Base-by-base conservation (phyloP, 2,329 filamentous ascomycete species). In the Paraphoma sp. region DNA sequence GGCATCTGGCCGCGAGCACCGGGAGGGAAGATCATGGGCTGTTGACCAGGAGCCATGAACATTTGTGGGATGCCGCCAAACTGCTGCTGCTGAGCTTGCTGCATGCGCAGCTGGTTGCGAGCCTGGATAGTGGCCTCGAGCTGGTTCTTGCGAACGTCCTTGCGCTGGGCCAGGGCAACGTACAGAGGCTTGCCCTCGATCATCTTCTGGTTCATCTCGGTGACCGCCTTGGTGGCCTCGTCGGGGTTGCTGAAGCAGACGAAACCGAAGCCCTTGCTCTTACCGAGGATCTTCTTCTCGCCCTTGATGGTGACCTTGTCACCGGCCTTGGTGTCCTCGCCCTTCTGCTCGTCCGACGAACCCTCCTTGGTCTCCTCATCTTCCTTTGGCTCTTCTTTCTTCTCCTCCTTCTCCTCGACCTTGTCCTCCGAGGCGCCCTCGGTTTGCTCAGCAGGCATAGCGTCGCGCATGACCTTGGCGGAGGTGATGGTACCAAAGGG, bases 201-300 rank as follows among this genome's bases (percentile, higher is more conserved):
- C 95, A 99, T 99, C 80, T 95, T 93, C 86, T 98, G 94, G 86
- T 99, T 99, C 92, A 98, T 97, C 81, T 99, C 95, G 59, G 93
- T 93, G 64, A 99, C 94, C 65, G 95, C 95, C 88, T 98, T 98
- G 82, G 94, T 97, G 66, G 95, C 95, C 79, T 99, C 95, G 73
- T 99, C 95, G 59, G 95, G 93, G 86, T 96, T 98, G 87, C 91
- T 95, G 85, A 99, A 99, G 90, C 95, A 99, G 76, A 99, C 95
- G 80, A 99, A 99, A 72, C 95, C 95, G 78, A 99, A 99, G 78
- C 95, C 95, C 86, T 98, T 99, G 89, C 93, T 97, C 91, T 98
- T 98, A 79, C 95, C 95, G 59, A 96, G 86, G 50, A 83, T 77
- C 78, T 85, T 87, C 82, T 87, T 87, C 72, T 86, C 82, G 53